A percentile compares a stretch with the other conserved stretches of the same genome.
phyloP scores from a whole-genome alignment of 148 eudicot genomes.

The Vaccinium vitisidaea region DNA sequence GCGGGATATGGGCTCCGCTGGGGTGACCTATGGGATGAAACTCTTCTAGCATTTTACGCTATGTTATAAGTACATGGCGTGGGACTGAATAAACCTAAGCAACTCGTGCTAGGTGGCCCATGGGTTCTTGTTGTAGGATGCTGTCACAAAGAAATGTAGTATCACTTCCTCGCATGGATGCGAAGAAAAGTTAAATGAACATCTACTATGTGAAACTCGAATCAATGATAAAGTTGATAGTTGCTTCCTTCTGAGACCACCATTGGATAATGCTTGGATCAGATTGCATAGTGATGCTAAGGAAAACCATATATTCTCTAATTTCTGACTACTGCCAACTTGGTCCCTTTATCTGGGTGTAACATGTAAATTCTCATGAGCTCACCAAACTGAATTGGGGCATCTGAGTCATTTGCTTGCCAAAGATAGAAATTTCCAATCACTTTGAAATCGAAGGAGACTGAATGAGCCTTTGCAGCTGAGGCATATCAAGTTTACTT shows the following conservation, averaged over 20 bases:
- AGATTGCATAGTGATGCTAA: constrained; percentile 1
- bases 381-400: not conserved
- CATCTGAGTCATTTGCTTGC: not conserved
- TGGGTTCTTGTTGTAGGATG: not conserved
- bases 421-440: not conserved
- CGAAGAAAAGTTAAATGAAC: not conserved
- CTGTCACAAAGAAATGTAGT: not conserved
- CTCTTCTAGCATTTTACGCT: not conserved
- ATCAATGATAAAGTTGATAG: not conserved
- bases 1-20: not conserved
- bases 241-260: not conserved
- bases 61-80: not conserved
- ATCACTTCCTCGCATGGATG: not conserved
- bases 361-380: not conserved
- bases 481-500: not conserved
- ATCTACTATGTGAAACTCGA: not conserved
- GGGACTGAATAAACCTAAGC: not conserved
- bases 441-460: not conserved
- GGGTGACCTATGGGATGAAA: not conserved
- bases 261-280: not conserved
- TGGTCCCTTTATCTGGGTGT: not conserved
- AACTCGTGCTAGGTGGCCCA: not conserved
- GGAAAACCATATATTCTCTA: not conserved
- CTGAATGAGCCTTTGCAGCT: not conserved
- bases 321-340: not conserved